phyloP scores from a whole-genome alignment of 345 rosid genomes.

The Acer saccharum region DNA sequence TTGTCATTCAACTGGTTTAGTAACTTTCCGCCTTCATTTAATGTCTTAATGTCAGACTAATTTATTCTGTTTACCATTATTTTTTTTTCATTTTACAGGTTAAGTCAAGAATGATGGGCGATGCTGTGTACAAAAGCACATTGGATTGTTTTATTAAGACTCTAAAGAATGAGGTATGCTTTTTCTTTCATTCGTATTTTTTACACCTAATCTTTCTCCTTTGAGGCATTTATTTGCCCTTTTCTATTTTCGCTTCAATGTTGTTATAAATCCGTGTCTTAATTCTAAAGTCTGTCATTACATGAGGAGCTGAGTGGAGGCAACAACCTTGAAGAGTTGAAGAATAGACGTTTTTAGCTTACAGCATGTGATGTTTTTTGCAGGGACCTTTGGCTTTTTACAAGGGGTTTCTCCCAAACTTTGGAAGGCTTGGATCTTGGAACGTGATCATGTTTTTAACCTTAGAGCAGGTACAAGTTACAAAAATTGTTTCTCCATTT shows the following conservation, averaged over 20 bases:
- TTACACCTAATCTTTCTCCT: background rate
- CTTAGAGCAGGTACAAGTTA: conserved; percentile 76
- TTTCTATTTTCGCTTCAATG: background rate
- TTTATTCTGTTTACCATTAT: conserved; percentile 5
- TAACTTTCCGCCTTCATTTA: background rate
- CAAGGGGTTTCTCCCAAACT: conserved; percentile 94
- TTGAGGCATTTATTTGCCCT: background rate
- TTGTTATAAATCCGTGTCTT: background rate
- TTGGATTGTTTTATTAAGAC: conserved; percentile 94
- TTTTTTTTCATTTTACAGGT: conserved; percentile 51
- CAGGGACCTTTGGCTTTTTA: conserved; percentile 93
- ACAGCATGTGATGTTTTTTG: conserved; percentile 9
- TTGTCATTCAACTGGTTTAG: conserved; percentile 6
- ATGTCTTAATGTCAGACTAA: conserved; percentile 1
- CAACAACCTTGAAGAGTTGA: background rate
- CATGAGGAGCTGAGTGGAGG: background rate
- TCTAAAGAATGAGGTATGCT: conserved; percentile 76
- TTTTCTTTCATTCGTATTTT: conserved; percentile 1
- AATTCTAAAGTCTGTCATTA: background rate
- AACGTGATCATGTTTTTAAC: conserved; percentile 96
- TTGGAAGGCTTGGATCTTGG: conserved; percentile 97
- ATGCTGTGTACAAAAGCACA: conserved; percentile 86
- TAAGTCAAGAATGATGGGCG: conserved; percentile 99
- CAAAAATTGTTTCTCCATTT: background rate
- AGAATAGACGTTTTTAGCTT: conserved; percentile 1